Evolutionary conservation across 148 eudicot species (phyloP).

Genomic region (Dianthus caryophyllus): DNA sequence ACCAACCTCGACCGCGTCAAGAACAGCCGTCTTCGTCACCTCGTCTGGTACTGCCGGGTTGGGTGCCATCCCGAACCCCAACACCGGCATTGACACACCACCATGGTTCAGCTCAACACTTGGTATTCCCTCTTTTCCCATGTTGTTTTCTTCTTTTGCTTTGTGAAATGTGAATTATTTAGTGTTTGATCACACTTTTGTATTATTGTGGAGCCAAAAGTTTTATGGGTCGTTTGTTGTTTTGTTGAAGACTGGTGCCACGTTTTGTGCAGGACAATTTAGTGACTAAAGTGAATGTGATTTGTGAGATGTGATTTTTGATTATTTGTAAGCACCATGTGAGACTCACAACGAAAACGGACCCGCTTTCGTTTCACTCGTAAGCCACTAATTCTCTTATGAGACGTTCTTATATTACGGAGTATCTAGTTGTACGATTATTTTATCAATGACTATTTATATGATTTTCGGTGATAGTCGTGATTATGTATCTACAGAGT

Average conservation of each 20-base stretch:
- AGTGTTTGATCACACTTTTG: background rate
- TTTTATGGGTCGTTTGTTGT: conserved; percentile 14
- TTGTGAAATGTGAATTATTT: too few relatives aligned
- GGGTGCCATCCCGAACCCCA: conserved; percentile 38
- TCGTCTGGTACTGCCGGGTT: conserved; percentile 24
- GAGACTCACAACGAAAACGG: conserved; percentile 1
- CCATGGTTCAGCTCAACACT: conserved; percentile 27
- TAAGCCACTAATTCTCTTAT: too few relatives aligned
- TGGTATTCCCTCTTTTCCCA: conserved; percentile 20
- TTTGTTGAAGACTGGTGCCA: background rate
- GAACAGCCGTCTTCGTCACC: conserved; percentile 23
- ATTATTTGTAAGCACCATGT: background rate
- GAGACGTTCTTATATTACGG: too few relatives aligned
- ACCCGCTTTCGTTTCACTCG: conserved; percentile 5
- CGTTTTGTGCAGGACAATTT: background rate
- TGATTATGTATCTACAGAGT: too few relatives aligned
- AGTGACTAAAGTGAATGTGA: background rate
- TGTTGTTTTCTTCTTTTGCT: background rate
- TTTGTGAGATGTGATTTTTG: background rate
- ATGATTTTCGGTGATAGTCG: too few relatives aligned
- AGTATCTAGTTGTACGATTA: background rate
- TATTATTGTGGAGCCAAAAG: background rate
- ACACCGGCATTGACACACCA: conserved; percentile 27
- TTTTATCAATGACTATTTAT: too few relatives aligned
- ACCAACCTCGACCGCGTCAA: conserved; percentile 45